A percentile compares a stretch with the other conserved stretches of the same genome.
Evolutionary conservation across 2,329 filamentous ascomycete genomes (phyloP).

Genomic region (Fusarium tupiense): DNA sequence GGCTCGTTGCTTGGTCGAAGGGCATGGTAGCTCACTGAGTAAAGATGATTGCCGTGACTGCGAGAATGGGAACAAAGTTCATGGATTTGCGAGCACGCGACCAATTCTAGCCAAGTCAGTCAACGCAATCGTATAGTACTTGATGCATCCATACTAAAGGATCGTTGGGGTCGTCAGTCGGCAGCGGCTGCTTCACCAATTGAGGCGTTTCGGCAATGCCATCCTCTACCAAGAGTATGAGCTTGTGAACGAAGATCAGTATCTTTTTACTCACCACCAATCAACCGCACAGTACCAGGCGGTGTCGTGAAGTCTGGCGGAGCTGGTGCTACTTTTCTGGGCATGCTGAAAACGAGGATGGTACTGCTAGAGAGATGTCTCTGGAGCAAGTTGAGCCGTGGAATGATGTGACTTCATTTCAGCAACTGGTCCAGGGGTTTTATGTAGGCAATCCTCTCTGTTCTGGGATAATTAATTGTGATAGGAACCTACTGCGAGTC

Average conservation of each 20-base stretch:
- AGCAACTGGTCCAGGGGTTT: background rate
- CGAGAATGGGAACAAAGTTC: background rate
- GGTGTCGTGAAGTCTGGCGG: background rate
- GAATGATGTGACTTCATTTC: background rate
- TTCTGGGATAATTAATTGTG: background rate
- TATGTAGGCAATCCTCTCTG: background rate
- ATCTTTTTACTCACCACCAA: background rate
- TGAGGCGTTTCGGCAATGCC: background rate
- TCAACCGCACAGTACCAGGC: background rate
- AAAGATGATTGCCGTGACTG: background rate
- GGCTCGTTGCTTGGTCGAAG: too few relatives aligned
- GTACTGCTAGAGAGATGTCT: background rate
- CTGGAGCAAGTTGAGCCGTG: background rate
- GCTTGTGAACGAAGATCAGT: background rate
- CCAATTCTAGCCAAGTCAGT: background rate
- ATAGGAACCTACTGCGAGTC: background rate
- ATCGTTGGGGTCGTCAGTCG: background rate
- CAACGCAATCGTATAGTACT: background rate
- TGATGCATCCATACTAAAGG: background rate
- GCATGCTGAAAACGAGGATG: background rate
- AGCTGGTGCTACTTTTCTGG: background rate
- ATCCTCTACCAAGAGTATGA: background rate
- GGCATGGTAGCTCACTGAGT: background rate
- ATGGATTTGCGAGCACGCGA: background rate
- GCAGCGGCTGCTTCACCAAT: background rate